phyloP scores from a whole-genome alignment of 345 rosid species.

The Acer campestre region DNA sequence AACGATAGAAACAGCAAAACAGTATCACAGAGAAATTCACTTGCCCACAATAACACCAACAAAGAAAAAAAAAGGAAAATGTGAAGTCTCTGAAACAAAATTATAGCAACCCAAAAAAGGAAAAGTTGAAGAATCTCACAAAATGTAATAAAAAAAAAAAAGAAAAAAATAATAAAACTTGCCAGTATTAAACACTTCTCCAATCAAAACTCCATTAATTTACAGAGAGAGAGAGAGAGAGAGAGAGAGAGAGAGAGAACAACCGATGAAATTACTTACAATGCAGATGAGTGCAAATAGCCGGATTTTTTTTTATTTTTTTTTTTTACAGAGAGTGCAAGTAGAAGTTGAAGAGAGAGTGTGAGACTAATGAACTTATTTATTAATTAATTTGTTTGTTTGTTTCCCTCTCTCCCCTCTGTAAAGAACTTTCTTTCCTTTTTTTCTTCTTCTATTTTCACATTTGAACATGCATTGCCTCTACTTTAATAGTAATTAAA shows the following conservation, averaged over 20 bases:
- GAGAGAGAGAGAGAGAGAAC: not conserved
- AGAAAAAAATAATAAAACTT: not conserved
- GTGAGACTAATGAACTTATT: not conserved
- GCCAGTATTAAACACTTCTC: not conserved
- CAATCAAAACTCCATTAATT: not conserved
- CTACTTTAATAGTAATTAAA: not conserved
- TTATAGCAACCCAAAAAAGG: not conserved
- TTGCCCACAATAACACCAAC: not conserved
- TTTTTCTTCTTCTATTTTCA: not conserved
- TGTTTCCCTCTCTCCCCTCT: not conserved
- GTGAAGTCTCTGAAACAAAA: conserved; percentile 8
- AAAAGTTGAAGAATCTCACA: not conserved
- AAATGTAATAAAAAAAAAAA: not conserved
- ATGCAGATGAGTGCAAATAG: not conserved
- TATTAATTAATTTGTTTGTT: not conserved
- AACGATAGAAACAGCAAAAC: not conserved
- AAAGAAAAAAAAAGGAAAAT: not conserved
- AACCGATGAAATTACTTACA: not conserved
- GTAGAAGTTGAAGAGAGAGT: not conserved
- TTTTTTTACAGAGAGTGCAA: too few relatives aligned
- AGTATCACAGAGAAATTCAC: conserved; percentile 5
- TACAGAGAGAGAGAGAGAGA: not conserved
- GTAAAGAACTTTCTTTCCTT: not conserved
- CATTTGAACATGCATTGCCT: not conserved
- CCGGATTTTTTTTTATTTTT: too few relatives aligned